Base-by-base conservation (phyloP, 176 grass and related monocot species). In the Poa annua region DNA sequence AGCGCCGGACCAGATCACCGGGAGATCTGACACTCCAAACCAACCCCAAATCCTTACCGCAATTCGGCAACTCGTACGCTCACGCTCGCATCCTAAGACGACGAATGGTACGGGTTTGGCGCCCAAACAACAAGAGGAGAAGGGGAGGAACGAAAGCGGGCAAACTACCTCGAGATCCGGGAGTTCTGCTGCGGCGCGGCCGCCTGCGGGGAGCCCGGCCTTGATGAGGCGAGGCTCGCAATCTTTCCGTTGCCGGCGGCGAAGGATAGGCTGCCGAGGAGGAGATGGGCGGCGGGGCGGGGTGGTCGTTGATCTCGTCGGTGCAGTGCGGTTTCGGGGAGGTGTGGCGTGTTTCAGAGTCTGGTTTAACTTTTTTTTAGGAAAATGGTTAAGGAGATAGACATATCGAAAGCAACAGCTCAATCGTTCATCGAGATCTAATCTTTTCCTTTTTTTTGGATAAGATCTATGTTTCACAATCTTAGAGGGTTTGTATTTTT, bases 141-240 rank as follows among this genome's bases (percentile, higher is more conserved):
- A 72, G 7, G 38, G 66, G 66, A 7, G 65, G 17, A 34, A 35
- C 34, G 26, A 17, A 4, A 20, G 17, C 35, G 19, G 65, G 35
- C 16, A 41, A 41, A 12, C 65, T 72, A 72, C 69, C 69, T 48
- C 69, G 69, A 72, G 69, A 72, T 72, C 69, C 42, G 41, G 42
- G 42, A 17, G 69, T 48, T 3, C 12, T 26, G 67, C 25, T 39
- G 67, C 25, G 21, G 21, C 69, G 42, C 21, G 6, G 39, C 20
- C 41, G 21, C 12, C 68, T 47, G n/a, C 8, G 39, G 39, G 68
- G 68, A 4, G 69, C 69, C 69, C 11, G 42, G 42, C 42, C 69
- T 9, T 22, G 24, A 29, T 22, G 24, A 29, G 59, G 57, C 57
- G 12, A 61, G 57, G 11, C 22, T 60, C 39, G 5, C 66, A 8